Evolutionary conservation across 2,329 filamentous ascomycete species (phyloP).

Genomic region (Mycosphaerella sp.): DNA sequence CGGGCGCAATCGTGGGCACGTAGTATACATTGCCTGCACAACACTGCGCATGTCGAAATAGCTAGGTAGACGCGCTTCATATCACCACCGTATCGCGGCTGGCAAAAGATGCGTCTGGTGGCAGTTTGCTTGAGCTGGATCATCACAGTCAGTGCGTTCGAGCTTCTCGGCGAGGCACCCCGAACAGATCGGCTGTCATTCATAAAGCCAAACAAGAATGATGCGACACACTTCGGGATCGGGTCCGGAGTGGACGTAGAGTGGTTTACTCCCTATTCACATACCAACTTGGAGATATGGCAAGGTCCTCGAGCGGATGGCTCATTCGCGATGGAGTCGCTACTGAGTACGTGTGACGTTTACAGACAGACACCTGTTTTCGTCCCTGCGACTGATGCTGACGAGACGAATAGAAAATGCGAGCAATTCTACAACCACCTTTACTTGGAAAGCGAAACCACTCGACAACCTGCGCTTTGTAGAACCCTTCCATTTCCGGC

Average conservation of each 20-base stretch:
- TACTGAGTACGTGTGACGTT: conserved; percentile 2
- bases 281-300: conserved; percentile 14
- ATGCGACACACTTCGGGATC: conserved; percentile 8
- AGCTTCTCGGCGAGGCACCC: neutral
- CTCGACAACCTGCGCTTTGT: conserved; percentile 2
- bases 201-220: neutral
- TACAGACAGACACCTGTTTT: too few relatives aligned
- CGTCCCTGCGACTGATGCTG: neutral
- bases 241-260: conserved; percentile 4
- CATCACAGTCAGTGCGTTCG: neutral
- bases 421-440: conserved; percentile 2
- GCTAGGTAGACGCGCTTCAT: neutral
- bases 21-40: too few relatives aligned
- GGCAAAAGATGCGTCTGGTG: neutral
- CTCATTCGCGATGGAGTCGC: conserved; percentile 6
- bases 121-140: neutral
- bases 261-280: conserved; percentile 9
- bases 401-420: conserved; percentile 6
- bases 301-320: conserved; percentile 13
- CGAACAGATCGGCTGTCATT: neutral
- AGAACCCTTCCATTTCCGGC: conserved; percentile 13
- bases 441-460: conserved; percentile 14
- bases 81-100: neutral
- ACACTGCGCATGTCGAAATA: neutral
- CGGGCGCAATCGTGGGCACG: too few relatives aligned